Conservation (phyloP, 1,139 yeast species). For the Yamadazyma sp. region DNA sequence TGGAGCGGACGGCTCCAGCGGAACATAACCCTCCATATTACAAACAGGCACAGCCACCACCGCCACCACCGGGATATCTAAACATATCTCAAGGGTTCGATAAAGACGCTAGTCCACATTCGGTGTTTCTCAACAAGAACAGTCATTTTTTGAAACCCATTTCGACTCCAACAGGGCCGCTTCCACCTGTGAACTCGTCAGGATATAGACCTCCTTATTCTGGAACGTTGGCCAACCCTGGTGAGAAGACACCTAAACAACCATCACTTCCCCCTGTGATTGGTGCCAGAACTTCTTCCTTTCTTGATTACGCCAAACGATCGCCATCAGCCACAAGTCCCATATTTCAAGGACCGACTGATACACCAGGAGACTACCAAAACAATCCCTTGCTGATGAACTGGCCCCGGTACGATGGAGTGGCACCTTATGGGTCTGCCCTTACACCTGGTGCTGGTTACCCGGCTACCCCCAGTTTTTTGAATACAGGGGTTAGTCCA, state of each 20-base stretch:
- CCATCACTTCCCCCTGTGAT: neutral
- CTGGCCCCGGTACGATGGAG: neutral
- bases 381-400: neutral
- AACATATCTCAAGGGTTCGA: constrained; percentile 3
- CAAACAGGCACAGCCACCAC: constrained; percentile 5
- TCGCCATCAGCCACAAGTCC: neutral
- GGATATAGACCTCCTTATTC: neutral
- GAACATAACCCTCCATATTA: neutral
- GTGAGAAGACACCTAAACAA: neutral
- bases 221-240: neutral
- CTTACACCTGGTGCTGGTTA: neutral
- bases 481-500: too few species aligned
- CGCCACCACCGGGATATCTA: constrained; percentile 2
- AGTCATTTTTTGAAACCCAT: constrained; percentile 1
- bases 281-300: neutral
- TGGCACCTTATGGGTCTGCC: neutral
- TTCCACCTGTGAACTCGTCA: neutral
- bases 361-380: neutral
- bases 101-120: neutral
- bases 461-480: neutral
- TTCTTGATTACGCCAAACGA: constrained; percentile 1
- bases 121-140: neutral
- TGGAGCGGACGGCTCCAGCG: neutral
- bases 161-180: neutral
- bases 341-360: neutral